Evolutionary conservation across 352 stramenopile species (phyloP).

Genomic region (Phytophthora sp.): DNA sequence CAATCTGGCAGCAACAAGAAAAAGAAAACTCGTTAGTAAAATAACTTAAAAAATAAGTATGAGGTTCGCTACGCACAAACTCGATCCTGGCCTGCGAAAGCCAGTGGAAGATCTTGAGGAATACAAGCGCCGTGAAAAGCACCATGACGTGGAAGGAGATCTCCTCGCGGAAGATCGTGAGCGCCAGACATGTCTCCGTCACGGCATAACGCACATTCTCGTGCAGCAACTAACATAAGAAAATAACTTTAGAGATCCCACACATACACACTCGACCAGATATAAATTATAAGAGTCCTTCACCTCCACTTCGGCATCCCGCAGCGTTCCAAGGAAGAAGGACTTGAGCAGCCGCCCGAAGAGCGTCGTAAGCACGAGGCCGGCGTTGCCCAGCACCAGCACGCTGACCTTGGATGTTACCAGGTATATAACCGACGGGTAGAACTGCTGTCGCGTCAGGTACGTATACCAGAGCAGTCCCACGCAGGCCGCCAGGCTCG

Average conservation of each 20-base stretch:
- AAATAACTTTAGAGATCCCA: constrained; percentile 7
- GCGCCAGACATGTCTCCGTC: constrained; percentile 98
- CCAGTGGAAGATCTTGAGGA: constrained; percentile 96
- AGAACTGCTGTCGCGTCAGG: constrained; percentile 96
- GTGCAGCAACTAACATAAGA: constrained; percentile 81
- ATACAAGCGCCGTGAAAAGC: constrained; percentile 96
- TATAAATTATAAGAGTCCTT: constrained; percentile 14
- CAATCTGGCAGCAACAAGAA: constrained; percentile 55
- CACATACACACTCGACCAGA: background rate
- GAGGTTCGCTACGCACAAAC: constrained; percentile 58
- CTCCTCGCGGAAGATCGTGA: constrained; percentile 99
- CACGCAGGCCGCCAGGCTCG: constrained; percentile 84
- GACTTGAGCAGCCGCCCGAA: constrained; percentile 77
- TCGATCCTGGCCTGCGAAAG: constrained; percentile 90
- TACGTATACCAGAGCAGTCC: constrained; percentile 93
- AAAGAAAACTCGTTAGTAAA: constrained; percentile 1
- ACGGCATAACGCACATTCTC: constrained; percentile 98
- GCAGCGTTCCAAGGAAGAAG: constrained; percentile 87
- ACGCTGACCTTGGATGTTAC: constrained; percentile 97
- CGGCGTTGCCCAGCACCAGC: constrained; percentile 95
- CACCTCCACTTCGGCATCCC: constrained; percentile 88
- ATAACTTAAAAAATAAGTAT: constrained; percentile 15
- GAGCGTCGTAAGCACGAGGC: constrained; percentile 90
- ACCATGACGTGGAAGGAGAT: constrained; percentile 95
- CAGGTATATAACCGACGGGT: constrained; percentile 96